phyloP scores from a whole-genome alignment of 2,329 filamentous ascomycete genomes.

The Aspergillus sp. region DNA sequence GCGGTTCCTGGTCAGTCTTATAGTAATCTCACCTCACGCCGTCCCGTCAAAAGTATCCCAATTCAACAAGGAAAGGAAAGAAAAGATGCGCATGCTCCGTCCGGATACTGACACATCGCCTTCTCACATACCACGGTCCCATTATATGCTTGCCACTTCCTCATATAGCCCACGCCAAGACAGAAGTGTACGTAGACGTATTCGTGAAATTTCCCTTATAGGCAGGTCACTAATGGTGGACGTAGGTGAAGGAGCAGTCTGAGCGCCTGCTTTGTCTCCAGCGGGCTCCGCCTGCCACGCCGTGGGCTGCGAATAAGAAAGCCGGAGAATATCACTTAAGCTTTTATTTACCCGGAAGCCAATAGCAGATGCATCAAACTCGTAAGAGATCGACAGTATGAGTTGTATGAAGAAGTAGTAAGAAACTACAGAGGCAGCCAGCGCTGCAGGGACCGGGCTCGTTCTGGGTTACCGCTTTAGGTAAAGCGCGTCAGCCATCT shows the following conservation, averaged over 20 bases:
- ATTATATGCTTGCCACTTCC: neutral
- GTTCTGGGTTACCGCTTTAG: conserved; percentile 1
- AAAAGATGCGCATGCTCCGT: too few species aligned
- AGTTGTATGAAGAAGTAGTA: neutral
- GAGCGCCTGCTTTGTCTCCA: neutral
- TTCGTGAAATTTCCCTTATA: neutral
- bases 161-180: neutral
- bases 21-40: neutral
- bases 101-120: too few species aligned
- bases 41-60: neutral
- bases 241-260: neutral
- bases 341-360: neutral
- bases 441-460: neutral
- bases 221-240: neutral
- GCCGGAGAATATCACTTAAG: neutral
- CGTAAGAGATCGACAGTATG: neutral
- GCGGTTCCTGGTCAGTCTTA: neutral
- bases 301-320: neutral
- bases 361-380: neutral
- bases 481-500: neutral
- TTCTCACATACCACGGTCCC: too few species aligned
- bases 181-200: neutral
- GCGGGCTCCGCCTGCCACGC: neutral
- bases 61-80: neutral
- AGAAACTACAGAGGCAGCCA: too few species aligned